A percentile compares a stretch with the other conserved stretches of the same genome.
Conservation (phyloP, 2,329 filamentous ascomycete genomes). For the Emergomyces orientalis region DNA sequence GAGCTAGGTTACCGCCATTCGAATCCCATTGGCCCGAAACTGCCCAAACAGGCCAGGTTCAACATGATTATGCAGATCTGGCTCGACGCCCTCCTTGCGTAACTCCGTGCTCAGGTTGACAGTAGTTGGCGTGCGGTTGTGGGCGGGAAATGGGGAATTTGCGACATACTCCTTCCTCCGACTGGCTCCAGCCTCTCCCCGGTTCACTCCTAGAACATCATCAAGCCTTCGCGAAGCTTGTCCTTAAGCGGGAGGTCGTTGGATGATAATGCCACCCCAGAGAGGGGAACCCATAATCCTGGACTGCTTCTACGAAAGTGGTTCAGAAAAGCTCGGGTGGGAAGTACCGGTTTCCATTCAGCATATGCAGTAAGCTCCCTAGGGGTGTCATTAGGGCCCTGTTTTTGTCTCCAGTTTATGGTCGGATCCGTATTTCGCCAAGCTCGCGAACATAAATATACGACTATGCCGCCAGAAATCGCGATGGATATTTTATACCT, state of each 20-base stretch:
- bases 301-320: not conserved
- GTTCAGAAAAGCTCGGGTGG: not conserved
- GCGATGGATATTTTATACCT: not conserved
- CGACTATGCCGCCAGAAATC: not conserved
- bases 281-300: not conserved
- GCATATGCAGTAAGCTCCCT: not conserved
- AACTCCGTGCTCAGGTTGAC: not conserved
- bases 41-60: not conserved
- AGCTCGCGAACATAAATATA: not conserved
- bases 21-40: not conserved
- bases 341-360: not conserved
- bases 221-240: conserved; percentile 1
- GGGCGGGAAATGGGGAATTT: conserved; percentile 1
- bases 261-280: not conserved
- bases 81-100: not conserved
- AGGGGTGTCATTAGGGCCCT: not conserved
- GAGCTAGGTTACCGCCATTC: not conserved
- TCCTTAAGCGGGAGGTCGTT: not conserved
- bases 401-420: not conserved
- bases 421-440: not conserved
- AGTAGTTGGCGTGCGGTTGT: not conserved
- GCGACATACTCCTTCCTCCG: not conserved
- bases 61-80: not conserved
- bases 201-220: not conserved
- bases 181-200: not conserved